These are phyloP conservation scores for Aspergillus ibericus DNA, from an alignment of 2,329 filamentous ascomycete genomes.

Conservation along the genomic window DNA sequence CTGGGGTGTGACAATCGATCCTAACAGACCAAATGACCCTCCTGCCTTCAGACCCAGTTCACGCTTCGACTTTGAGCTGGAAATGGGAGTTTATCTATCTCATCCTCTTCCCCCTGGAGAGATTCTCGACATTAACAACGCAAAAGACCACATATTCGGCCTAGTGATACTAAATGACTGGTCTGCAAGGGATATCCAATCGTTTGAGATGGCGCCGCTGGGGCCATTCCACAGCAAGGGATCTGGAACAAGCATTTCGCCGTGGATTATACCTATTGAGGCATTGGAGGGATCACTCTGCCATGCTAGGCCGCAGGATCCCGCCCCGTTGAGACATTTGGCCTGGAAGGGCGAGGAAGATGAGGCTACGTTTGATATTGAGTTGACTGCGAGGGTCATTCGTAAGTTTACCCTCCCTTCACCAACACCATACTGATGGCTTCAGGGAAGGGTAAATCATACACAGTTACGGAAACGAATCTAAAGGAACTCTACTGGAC, in stretches of 20 bases:
- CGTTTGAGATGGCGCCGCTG: slow-evolving; percentile 58
- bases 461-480: slow-evolving; percentile 21
- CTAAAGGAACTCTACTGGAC: slow-evolving; percentile 29
- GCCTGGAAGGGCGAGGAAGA: slow-evolving; percentile 1
- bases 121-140: slow-evolving; percentile 42
- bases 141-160: slow-evolving; percentile 60
- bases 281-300: slow-evolving; percentile 41
- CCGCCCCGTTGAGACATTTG: slow-evolving; percentile 10
- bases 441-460: slow-evolving; percentile 25
- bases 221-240: slow-evolving; percentile 62
- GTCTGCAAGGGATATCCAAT: slow-evolving; percentile 61
- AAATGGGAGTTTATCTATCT: slow-evolving; percentile 50
- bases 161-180: slow-evolving; percentile 64
- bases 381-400: slow-evolving; percentile 10
- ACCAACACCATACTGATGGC: neutral
- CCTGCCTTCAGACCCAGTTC: slow-evolving; percentile 38
- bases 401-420: neutral
- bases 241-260: slow-evolving; percentile 58
- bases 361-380: slow-evolving; percentile 12
- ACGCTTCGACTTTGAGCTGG: slow-evolving; percentile 52
- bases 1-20: slow-evolving; percentile 7
- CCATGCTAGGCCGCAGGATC: slow-evolving; percentile 1
- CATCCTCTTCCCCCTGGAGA: slow-evolving; percentile 42
- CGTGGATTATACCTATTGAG: slow-evolving; percentile 61
- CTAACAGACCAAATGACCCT: neutral